Conservation (phyloP, 768 basidiomycete species). For the Leccinum disarticulatum region DNA sequence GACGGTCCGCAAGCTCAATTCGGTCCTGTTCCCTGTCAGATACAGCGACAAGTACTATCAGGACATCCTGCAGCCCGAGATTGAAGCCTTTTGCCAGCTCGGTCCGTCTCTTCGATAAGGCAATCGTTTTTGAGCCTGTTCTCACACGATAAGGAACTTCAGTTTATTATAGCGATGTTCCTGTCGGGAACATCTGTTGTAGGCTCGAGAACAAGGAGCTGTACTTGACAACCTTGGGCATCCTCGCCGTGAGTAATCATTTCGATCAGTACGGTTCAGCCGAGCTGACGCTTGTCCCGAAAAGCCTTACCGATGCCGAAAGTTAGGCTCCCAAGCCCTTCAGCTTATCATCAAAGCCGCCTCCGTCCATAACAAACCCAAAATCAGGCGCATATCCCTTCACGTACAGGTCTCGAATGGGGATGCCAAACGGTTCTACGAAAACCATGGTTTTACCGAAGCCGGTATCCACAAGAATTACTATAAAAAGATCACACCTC, state of each 20-base stretch:
- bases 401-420: conserved; percentile 86
- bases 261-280: conserved; percentile 11
- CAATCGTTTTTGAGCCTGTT: conserved; percentile 14
- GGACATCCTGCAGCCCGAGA: conserved; percentile 71
- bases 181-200: conserved; percentile 87
- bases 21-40: conserved; percentile 85
- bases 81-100: conserved; percentile 86
- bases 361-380: conserved; percentile 52
- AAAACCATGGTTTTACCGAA: conserved; percentile 77
- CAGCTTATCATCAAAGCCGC: conserved; percentile 68
- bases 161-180: conserved; percentile 95
- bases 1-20: conserved; percentile 58
- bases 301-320: conserved; percentile 83
- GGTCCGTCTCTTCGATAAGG: conserved; percentile 49
- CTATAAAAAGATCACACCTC: conserved; percentile 87
- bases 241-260: conserved; percentile 68
- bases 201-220: conserved; percentile 64
- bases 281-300: conserved; percentile 15
- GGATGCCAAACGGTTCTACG: conserved; percentile 79
- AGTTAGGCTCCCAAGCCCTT: conserved; percentile 71
- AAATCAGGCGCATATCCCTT: conserved; percentile 71
- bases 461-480: conserved; percentile 66
- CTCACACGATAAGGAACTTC: conserved; percentile 26
- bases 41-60: conserved; percentile 88
- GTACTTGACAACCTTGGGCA: conserved; percentile 91